Base-by-base conservation (phyloP, 257 asterid species). In the Ballota nigra region DNA sequence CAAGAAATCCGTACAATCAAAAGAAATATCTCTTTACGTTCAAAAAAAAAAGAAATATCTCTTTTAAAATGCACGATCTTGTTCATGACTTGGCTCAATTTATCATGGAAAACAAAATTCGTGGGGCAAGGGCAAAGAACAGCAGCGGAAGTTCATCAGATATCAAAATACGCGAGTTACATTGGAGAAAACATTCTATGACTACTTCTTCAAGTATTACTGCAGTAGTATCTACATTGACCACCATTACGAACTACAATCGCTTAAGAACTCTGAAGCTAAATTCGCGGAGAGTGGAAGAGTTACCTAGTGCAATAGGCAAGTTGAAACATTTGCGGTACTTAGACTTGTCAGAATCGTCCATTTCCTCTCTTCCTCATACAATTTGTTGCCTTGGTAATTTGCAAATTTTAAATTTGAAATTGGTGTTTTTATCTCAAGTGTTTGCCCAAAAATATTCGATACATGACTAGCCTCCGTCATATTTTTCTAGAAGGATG, bases 401-500 rank as follows among this genome's bases (percentile, higher is more conserved):
- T 6, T 29, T 29, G 34, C 34, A 29, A 29, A 29, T 29, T 29
- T 29, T 29, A 29, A 29, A 29, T 29, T 29, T 29, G 34, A 29
- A n/a, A 29, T 29, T 0, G 34, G 6, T 29, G 34, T 29, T 2
- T 3, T 29, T 2, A 2, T 4, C 34, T 29, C 34, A 29, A 4
- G 34, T 3, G 34, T 29, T 29, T 29, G 5, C 34, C 34, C 34
- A 29, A 29, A 29, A 29, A 29, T 29, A 29, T 29, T 29, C 34
- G 34, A 29, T 29, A 29, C 34, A 29, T 29, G 34, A 29, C 34
- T 29, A 29, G 34, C 34, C 83, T 81, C 6, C 78, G 78, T 52
- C 83, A 79, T 66, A 38, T 79, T 36, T 41, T 66, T 28, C 22
- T 75, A 16, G 70, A 67, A n/a, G 51, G 52, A 2, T 71, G 66